Evolutionary conservation across 805 yeast genomes (phyloP), one percentile per base, ranked within the genome.

Genomic region (Saturnispora hagleri): DNA sequence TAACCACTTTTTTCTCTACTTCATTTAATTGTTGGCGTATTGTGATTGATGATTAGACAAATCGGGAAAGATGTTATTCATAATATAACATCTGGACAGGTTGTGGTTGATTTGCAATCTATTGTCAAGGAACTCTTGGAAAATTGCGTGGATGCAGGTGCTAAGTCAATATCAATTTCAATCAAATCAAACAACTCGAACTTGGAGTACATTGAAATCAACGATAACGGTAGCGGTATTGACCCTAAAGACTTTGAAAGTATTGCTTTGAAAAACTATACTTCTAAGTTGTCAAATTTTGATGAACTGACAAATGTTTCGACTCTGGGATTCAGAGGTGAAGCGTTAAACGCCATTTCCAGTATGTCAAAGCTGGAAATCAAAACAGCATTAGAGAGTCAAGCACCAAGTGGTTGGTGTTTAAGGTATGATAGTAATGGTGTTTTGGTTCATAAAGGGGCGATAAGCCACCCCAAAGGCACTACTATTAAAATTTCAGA

Each of bases 61-160:
- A 41, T 49, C 15, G 24, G 43, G 3, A 18, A 20, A n/a, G 51
- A 49, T 35, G 95, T 90, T 58, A 74, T 89, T 6, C 87, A 86
- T 57, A 73, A 76, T 53, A 80, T 91, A 52, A 89, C 97, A 0
- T 88, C 97, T 0, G 97, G 97, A 0, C 99, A 93, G 65, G 98
- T 93, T 13, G 86, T 93, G 12, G 77, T 82, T 5, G 96, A 87
- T 59, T 67, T 93, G 43, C 72, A 79, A 0, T 80, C 91, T 0
- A 85, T 87, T 0, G 81, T 85, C 31, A 91, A 91, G 62, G 99
- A 91, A 64, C 69, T 90, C 1, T 73, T 93, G 2, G 99, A 91
- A 60, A 91, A 91, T 63, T 71, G 93, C 31, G 69, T 91, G 6
- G 99, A 93, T 68, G 93, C 97, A 0, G 66, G 74, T 22, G 77